phyloP scores from a whole-genome alignment of 2,329 filamentous ascomycete species.

The Colletotrichum ledebouriae region DNA sequence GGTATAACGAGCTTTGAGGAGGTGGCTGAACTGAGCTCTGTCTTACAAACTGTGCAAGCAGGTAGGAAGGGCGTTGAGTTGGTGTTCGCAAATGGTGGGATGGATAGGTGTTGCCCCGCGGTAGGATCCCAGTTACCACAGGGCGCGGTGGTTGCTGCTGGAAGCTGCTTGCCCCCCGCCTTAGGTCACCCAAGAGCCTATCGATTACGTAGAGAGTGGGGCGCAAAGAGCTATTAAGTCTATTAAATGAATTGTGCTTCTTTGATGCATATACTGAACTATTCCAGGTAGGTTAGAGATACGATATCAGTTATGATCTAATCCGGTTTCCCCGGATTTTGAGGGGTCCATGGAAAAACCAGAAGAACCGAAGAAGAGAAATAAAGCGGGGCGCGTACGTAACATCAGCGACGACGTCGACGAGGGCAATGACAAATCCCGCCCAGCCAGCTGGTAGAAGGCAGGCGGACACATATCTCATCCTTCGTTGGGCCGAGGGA shows the following conservation, averaged over 20 bases:
- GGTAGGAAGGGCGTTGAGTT: constrained; percentile 4
- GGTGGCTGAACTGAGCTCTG: not conserved
- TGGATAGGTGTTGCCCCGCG: constrained; percentile 22
- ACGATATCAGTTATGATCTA: no score
- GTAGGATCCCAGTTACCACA: constrained; percentile 9
- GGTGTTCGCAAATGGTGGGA: constrained; percentile 8
- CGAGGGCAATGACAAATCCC: constrained; percentile 31
- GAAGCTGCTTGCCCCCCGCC: constrained; percentile 17
- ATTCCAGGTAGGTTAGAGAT: no score
- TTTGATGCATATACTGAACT: no score
- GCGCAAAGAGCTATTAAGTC: not conserved
- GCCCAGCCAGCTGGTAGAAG: constrained; percentile 15
- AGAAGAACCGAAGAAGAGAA: not conserved
- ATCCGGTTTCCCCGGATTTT: no score
- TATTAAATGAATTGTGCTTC: no score
- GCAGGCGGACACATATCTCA: not conserved
- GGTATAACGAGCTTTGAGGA: no score
- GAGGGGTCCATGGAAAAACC: not conserved
- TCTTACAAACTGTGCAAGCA: not conserved
- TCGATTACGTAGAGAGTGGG: constrained; percentile 32
- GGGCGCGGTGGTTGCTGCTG: not conserved
- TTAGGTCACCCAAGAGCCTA: no score
- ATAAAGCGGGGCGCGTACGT: constrained; percentile 15
- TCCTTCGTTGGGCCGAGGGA: constrained; percentile 8
- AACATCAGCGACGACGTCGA: constrained; percentile 18